Percentiles rank a stretch among this genome's conserved stretches.
phyloP scores from a whole-genome alignment of 164 flowering plant genomes.

The Tetracentron sinense region DNA sequence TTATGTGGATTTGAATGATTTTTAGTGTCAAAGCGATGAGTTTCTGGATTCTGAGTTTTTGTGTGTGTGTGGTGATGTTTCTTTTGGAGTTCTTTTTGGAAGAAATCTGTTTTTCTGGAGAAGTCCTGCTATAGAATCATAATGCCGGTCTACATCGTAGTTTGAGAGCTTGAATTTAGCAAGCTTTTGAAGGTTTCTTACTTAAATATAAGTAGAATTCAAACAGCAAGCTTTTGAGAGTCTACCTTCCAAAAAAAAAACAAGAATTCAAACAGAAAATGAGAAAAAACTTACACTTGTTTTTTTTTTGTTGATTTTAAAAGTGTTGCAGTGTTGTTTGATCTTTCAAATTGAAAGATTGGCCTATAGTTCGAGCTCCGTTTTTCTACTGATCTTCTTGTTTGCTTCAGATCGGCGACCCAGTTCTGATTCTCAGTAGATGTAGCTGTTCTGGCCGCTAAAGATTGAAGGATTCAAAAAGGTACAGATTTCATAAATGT shows the following conservation, averaged over 20 bases:
- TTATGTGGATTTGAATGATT: not conserved
- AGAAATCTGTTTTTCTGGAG: not conserved
- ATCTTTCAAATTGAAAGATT: too few species aligned
- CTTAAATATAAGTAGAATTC: too few species aligned
- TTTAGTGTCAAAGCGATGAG: not conserved
- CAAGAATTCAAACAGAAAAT: too few species aligned
- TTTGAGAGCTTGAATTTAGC: not conserved
- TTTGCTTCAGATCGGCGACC: slow-evolving; percentile 7
- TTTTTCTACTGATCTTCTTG: not conserved
- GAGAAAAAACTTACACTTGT: too few species aligned
- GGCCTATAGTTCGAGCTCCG: too few species aligned
- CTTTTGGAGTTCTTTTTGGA: not conserved
- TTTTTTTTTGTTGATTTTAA: too few species aligned
- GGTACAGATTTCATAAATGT: not conserved
- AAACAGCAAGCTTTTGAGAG: not conserved
- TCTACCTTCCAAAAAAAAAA: too few species aligned
- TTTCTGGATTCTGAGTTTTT: not conserved
- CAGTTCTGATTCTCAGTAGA: not conserved
- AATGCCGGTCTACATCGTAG: not conserved
- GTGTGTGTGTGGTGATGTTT: not conserved
- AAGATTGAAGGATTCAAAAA: not conserved
- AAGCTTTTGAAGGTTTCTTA: not conserved
- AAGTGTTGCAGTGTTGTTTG: not conserved
- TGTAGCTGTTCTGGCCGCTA: not conserved
- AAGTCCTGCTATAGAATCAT: not conserved